Evolutionary conservation across 768 basidiomycete genomes (phyloP), one percentile per base, ranked within the genome.

Genomic region (Boletellus emodensis): DNA sequence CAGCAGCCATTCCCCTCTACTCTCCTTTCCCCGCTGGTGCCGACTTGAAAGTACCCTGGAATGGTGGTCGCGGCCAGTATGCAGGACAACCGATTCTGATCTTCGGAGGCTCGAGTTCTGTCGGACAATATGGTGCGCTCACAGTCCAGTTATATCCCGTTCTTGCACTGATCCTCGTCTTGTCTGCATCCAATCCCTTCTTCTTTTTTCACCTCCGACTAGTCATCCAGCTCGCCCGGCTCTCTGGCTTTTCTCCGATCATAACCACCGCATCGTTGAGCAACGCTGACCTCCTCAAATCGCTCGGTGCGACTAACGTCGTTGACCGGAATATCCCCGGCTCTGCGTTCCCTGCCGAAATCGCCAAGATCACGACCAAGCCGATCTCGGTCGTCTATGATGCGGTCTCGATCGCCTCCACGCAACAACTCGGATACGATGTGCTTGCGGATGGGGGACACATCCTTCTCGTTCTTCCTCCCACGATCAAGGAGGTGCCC

Each of bases 221-320:
- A 67, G 70, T 53, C n/a, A 67, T 72, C 37, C 72, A 72, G 53
- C 61, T 72, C 12, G 62, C 69, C 6, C 58, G 38, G 22, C 54
- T 71, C 24, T 71, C 70, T 5, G 69, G 65, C 3, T 70, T 72
- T 40, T 69, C 61, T 10, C 67, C 67, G 0, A 70, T 76, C 36
- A 66, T 74, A 37, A 65, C 72, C 13, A 76, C 75, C 0, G 68
- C 75, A 6, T 74, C 75, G 2, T 45, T 55, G 15, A 62, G 65
- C 40, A 71, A 75, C 50, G 47, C 61, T 0, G 62, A 53, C 10
- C 61, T 63, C 28, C 61, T 74, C 11, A 64, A 62, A 40, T 64
- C 67, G 6, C 59, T 71, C 11, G 73, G 73, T 9, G 72, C 74
- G 15, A 72, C 72, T 0, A 62, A 69, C 48, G 61, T 75, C 20